Evolutionary conservation across 2,329 filamentous ascomycete species (phyloP), one percentile per base, ranked within the genome.

Genomic region (Nakataea oryzae): DNA sequence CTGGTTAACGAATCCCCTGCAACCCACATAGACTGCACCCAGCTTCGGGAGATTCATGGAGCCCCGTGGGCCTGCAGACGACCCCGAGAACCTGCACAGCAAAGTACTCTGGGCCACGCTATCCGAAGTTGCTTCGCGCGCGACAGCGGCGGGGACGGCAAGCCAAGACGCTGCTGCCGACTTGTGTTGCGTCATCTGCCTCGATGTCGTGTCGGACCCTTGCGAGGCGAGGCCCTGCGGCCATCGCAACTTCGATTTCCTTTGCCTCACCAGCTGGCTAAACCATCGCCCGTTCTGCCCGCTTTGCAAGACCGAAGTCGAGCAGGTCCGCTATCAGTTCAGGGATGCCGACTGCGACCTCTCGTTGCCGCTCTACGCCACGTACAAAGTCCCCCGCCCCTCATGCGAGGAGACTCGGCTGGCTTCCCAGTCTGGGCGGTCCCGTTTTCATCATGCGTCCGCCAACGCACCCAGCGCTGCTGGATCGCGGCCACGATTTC

Each of bases 151-250:
- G 21, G 5, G 21, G 21, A 41, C 34, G 12, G 2, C 34, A n/a
- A n/a, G 21, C 41, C 41, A n/a, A 17, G 34, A 13, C 41, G 8
- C 9, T 4, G 21, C 21, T n/a, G 21, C 13, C 41, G 41, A 68
- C 65, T 85, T n/a, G n/a, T n/a, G 81, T 69, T 97, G 93, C 73
- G 91, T 96, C 65, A 95, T 97, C 73, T 97, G 93, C 73, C 85
- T 97, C 64, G 89, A 93, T 62, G 70, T 76, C 61, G 80, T 96
- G 69, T 84, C 85, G 12, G 90, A 95, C 68, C 76, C 84, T 61
- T 91, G 89, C 65, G 79, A 87, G 60, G 84, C 90, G 9, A 76
- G 82, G 26, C 92, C 93, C 9, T 97, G 93, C 78, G 81, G 84
- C 55, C 93, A 97, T 76, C 76, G 79, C 63, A 85, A 86, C 67